These are phyloP conservation scores for Alternaria sp. DNA, from an alignment of 2,329 filamentous ascomycete genomes.

Conservation along the genomic window DNA sequence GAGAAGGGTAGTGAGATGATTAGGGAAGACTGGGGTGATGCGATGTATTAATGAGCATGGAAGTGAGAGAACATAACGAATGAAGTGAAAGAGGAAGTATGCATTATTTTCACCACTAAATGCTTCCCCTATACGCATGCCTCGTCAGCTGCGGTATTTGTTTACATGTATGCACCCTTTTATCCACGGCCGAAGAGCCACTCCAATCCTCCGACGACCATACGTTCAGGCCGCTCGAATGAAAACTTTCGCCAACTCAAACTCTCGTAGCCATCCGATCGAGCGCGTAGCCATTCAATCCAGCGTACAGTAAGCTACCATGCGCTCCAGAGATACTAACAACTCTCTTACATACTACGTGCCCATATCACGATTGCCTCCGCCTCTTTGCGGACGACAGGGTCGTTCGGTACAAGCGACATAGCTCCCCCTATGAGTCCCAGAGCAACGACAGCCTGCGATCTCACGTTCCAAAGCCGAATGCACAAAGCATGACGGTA, in stretches of 20 bases:
- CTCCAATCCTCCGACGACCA: no score
- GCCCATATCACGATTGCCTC: neutral
- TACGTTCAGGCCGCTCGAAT: no score
- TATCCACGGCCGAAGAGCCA: no score
- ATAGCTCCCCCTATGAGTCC: neutral
- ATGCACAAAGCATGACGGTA: fast-evolving
- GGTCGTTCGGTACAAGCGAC: neutral
- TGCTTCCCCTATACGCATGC: neutral
- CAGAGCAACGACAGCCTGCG: fast-evolving
- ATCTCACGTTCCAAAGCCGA: fast-evolving
- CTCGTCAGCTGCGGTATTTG: neutral
- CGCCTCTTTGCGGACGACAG: neutral
- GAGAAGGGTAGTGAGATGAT: slow-evolving; percentile 38
- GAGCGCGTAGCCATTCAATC: no score
- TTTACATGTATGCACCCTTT: no score
- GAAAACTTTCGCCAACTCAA: no score
- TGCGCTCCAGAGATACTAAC: no score
- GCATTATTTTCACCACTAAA: neutral
- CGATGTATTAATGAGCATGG: neutral
- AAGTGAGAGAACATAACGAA: no score
- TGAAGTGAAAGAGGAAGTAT: neutral
- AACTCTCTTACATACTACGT: neutral
- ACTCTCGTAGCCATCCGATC: no score
- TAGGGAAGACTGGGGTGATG: slow-evolving; percentile 25
- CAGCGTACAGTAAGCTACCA: no score